Conservation (phyloP, 305 asterid genomes). For the Fraxinus dipetala region DNA sequence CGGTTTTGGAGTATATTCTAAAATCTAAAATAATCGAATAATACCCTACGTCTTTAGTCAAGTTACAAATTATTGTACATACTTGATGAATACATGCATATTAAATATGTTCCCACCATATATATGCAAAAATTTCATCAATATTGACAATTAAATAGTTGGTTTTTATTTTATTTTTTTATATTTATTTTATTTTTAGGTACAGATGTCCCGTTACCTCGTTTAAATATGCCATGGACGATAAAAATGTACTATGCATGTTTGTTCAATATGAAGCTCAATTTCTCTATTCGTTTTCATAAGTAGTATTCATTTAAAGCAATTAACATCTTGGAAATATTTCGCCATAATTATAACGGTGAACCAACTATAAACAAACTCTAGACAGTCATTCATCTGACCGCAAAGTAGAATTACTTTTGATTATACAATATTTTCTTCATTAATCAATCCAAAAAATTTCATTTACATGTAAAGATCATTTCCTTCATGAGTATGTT, state of each 20-base stretch:
- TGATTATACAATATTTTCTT: background rate
- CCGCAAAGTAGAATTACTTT: background rate
- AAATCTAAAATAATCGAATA: background rate
- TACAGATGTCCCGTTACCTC: background rate
- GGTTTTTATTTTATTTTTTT: too few species aligned
- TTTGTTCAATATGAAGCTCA: background rate
- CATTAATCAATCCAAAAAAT: background rate
- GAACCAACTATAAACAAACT: background rate
- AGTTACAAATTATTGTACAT: background rate
- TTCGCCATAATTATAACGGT: background rate
- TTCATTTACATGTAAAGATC: too few species aligned
- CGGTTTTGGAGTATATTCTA: background rate
- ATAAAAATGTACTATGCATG: too few species aligned
- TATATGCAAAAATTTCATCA: background rate
- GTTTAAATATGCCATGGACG: too few species aligned
- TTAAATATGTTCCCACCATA: background rate
- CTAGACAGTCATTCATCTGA: background rate
- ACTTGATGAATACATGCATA: background rate
- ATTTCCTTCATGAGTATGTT: background rate
- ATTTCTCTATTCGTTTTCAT: background rate
- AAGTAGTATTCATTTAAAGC: background rate
- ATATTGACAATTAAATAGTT: background rate
- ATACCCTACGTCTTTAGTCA: background rate
- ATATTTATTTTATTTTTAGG: background rate
- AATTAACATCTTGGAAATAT: too few species aligned